A percentile compares a stretch with the other conserved stretches of the same genome.
phyloP scores from a whole-genome alignment of 495 filamentous ascomycete genomes.

The Apiosordaria backusii region DNA sequence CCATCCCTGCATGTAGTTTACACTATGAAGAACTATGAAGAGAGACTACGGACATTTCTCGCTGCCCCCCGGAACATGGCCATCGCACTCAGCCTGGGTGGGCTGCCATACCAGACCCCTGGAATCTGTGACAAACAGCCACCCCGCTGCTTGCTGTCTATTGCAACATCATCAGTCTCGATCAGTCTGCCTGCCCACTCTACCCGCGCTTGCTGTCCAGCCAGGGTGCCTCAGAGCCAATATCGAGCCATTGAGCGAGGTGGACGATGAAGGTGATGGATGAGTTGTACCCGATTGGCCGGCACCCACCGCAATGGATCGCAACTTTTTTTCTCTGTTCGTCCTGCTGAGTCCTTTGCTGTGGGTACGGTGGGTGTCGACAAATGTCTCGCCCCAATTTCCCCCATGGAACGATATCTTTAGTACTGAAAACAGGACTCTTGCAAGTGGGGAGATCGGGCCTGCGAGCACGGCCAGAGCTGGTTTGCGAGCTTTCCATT shows the following conservation, averaged over 20 bases:
- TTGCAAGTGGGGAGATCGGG: constrained; percentile 3
- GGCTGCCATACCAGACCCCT: constrained; percentile 9
- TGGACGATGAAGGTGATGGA: background rate
- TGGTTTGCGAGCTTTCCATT: constrained; percentile 3
- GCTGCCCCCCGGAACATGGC: background rate
- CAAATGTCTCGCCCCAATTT: background rate
- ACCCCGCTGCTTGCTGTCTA: background rate
- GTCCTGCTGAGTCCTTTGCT: constrained; percentile 9
- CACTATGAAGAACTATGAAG: background rate
- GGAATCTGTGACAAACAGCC: constrained; percentile 17
- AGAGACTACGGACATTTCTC: background rate
- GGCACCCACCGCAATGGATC: background rate
- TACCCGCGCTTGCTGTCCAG: constrained; percentile 16
- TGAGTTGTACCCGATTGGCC: constrained; percentile 16
- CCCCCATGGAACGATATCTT: constrained; percentile 10
- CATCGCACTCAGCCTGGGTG: background rate
- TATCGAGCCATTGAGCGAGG: background rate
- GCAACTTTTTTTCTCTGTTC: constrained; percentile 11
- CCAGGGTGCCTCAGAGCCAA: background rate
- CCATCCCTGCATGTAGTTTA: constrained; percentile 6
- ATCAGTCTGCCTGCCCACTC: background rate
- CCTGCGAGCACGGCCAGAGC: constrained; percentile 10
- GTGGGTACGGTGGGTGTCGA: constrained; percentile 14
- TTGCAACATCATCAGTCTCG: background rate
- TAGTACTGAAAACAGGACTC: constrained; percentile 15